These are phyloP conservation scores for Geosmithia flava DNA, from an alignment of 2,329 filamentous ascomycete species.

Conservation along the genomic window DNA sequence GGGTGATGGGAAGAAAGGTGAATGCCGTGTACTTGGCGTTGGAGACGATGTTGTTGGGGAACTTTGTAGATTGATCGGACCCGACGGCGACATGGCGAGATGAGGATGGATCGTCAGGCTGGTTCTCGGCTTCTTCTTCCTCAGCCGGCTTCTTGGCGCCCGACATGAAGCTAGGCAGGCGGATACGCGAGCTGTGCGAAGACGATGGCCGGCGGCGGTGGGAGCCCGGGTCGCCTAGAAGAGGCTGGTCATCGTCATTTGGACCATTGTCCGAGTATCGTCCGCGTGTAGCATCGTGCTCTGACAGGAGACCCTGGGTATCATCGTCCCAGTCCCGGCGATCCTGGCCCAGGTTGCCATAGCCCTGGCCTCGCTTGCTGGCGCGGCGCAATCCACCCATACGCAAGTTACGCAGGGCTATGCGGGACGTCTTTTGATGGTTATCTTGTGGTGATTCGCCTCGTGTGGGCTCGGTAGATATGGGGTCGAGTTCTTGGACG, in stretches of 20 bases:
- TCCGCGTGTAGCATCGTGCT: constrained; percentile 40
- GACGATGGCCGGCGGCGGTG: constrained; percentile 15
- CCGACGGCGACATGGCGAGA: constrained; percentile 69
- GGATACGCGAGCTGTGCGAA: constrained; percentile 34
- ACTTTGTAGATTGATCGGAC: constrained; percentile 58
- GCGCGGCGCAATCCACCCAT: constrained; percentile 50
- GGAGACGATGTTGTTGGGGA: constrained; percentile 82
- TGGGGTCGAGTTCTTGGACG: constrained; percentile 67
- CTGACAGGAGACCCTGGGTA: constrained; percentile 51
- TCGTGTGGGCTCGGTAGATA: constrained; percentile 22
- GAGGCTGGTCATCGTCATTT: constrained; percentile 59
- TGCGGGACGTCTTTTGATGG: constrained; percentile 40
- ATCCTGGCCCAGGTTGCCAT: constrained; percentile 47
- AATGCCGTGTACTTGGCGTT: constrained; percentile 96
- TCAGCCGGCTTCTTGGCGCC: constrained; percentile 16
- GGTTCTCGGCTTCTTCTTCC: constrained; percentile 20
- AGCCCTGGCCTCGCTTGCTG: constrained; percentile 40
- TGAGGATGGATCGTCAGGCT: constrained; percentile 50
- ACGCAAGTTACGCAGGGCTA: constrained; percentile 60
- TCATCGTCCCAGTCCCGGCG: constrained; percentile 52
- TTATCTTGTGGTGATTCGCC: constrained; percentile 7
- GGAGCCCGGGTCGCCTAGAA: constrained; percentile 37
- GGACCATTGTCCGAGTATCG: constrained; percentile 47
- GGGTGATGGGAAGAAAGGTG: constrained; percentile 84
- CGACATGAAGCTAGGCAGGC: constrained; percentile 57